Evolutionary conservation across 1,284 basidiomycete species (phyloP).

Genomic region (Cutaneotrichosporon dermatis): DNA sequence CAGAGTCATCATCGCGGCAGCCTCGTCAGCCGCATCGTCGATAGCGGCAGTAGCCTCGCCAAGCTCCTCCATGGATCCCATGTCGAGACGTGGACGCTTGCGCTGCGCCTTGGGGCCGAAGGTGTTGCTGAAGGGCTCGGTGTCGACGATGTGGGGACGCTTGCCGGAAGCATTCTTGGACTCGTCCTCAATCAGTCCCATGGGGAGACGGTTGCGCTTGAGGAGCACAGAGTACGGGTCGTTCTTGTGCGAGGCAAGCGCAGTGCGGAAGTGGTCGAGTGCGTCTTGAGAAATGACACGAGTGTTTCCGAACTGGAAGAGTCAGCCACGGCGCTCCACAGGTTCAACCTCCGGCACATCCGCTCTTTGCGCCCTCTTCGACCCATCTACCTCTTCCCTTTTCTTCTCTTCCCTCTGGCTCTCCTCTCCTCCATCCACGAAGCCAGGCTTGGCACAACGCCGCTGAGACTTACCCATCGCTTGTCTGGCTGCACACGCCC

Average conservation of each 20-base stretch:
- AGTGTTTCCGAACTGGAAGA: constrained; percentile 79
- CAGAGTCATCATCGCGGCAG: constrained; percentile 3
- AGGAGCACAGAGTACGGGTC: constrained; percentile 92
- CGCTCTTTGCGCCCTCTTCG: too few relatives aligned
- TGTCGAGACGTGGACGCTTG: constrained; percentile 77
- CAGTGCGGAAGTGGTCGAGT: constrained; percentile 87
- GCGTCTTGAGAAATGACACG: constrained; percentile 95
- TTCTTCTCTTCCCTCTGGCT: too few relatives aligned
- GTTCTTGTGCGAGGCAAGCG: constrained; percentile 71
- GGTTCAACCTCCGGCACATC: too few relatives aligned
- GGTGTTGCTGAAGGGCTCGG: constrained; percentile 84
- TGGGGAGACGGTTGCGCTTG: constrained; percentile 86
- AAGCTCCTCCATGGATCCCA: constrained; percentile 81
- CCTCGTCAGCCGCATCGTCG: constrained; percentile 19
- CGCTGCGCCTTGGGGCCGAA: constrained; percentile 92
- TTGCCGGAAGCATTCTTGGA: constrained; percentile 70
- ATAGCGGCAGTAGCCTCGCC: constrained; percentile 59
- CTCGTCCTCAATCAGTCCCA: constrained; percentile 85
- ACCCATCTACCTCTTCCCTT: too few relatives aligned
- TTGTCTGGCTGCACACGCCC: constrained; percentile 89
- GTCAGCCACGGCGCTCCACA: too few relatives aligned
- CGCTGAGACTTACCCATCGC: constrained; percentile 40
- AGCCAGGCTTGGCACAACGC: too few relatives aligned
- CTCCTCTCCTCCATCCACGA: constrained; percentile 49
- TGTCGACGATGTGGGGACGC: constrained; percentile 86